Conservation (phyloP, 495 filamentous ascomycete genomes). For the Aspergillus nanangensis region DNA sequence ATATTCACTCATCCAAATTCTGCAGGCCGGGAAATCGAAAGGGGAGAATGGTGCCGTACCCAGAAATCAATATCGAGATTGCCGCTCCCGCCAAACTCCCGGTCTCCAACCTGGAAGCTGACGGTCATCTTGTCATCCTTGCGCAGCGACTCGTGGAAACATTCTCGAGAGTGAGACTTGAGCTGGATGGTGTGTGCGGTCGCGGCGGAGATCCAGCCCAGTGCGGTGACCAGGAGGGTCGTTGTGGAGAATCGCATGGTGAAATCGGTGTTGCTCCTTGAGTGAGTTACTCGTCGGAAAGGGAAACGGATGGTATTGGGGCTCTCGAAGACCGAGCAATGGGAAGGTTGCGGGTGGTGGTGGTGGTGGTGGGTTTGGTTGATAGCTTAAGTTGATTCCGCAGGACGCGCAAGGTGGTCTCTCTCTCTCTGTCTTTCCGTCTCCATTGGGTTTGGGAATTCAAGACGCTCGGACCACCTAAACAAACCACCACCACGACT, state of each 20-base stretch:
- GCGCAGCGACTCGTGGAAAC: constrained; percentile 93
- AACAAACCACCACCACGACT: no score
- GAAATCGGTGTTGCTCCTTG: constrained; percentile 7
- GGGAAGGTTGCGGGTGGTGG: constrained; percentile 10
- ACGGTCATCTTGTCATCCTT: constrained; percentile 97
- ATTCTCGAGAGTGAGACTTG: constrained; percentile 84
- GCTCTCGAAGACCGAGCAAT: constrained; percentile 3
- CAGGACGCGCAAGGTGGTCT: constrained; percentile 38
- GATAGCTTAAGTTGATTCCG: constrained; percentile 5
- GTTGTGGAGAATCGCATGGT: constrained; percentile 52
- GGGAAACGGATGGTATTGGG: neutral
- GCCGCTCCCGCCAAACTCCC: constrained; percentile 91
- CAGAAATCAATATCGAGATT: constrained; percentile 98
- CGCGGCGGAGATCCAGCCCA: constrained; percentile 58
- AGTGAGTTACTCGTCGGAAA: neutral
- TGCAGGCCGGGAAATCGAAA: no score
- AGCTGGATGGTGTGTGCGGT: constrained; percentile 93
- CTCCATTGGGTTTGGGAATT: constrained; percentile 25
- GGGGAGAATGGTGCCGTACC: constrained; percentile 60
- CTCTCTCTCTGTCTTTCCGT: constrained; percentile 5
- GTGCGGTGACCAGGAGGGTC: constrained; percentile 56
- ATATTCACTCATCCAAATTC: neutral
- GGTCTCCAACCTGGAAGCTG: constrained; percentile 94
- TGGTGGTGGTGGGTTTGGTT: constrained; percentile 11
- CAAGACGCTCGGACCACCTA: constrained; percentile 39